Evolutionary conservation across 371 early-diverging fungal genomes (phyloP).

Genomic region (Circinella umbellata): DNA sequence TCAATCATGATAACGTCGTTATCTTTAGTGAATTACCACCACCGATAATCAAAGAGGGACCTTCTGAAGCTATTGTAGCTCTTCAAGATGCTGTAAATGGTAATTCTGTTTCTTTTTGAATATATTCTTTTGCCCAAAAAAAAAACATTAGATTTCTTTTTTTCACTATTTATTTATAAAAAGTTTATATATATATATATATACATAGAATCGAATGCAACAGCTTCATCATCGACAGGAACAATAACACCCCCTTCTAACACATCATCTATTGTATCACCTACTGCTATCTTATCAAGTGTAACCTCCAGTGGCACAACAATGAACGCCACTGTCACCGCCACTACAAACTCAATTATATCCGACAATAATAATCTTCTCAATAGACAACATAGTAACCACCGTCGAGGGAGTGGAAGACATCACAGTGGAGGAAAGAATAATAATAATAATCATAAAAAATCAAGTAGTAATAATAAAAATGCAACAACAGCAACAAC

Average conservation of each 20-base stretch:
- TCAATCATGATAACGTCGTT: conserved; percentile 10
- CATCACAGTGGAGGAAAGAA: not conserved
- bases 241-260: not conserved
- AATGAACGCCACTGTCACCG: too few species aligned
- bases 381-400: not conserved
- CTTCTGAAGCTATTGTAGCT: conserved; percentile 53
- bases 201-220: not conserved
- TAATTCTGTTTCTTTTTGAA: conserved; percentile 9
- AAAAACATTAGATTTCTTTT: not conserved
- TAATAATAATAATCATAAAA: not conserved
- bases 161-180: not conserved
- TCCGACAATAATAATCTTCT: too few species aligned
- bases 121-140: not conserved
- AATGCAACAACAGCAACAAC: not conserved
- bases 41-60: conserved; percentile 30
- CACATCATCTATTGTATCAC: not conserved
- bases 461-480: not conserved
- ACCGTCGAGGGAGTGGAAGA: not conserved
- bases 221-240: not conserved
- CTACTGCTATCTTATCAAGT: not conserved
- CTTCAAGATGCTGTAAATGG: conserved; percentile 54
- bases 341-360: too few species aligned
- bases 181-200: too few species aligned
- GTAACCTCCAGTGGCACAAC: not conserved
- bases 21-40: conserved; percentile 33